Evolutionary conservation across 2,329 filamentous ascomycete species (phyloP), one percentile per base, ranked within the genome.

Genomic region (Xylariaceae sp.): DNA sequence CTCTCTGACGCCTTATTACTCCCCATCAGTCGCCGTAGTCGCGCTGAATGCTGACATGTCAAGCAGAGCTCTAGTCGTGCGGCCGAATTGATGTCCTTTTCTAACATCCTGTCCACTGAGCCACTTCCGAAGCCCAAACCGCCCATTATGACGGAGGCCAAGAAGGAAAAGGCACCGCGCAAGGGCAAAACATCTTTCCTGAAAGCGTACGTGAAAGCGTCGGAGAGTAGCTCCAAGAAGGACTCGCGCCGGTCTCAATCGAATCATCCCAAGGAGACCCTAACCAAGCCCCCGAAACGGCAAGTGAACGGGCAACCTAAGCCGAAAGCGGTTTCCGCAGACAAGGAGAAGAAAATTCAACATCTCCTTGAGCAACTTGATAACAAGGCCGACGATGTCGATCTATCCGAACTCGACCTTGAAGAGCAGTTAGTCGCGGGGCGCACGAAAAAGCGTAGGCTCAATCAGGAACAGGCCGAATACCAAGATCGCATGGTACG

Each of bases 71-170:
- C 88, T 1, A 86, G 84, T 66, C 86, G 92, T 72, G 81, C 87
- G 47, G 87, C 88, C 60, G 89, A 96, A 72, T 89, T 92, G 56
- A 97, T 97, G 92, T 94, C 92, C 4, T 94, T 97, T 71, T 94
- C 91, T 65, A 97, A 92, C 72, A 95, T 97, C 61, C 86, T 97
- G 49, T 93, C 91, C 3, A 92, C 89, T 57, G 87, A 91, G 58
- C 86, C 88, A 56, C 80, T 84, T 45, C 77, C 80, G 2, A 80
- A 80, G 62, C 79, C 82, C 6, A 81, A 72, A 54, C 65, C 70
- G 6, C 67, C 70, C 30, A 69, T 73, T 64, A 73, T 74, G 66
- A 59, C 70, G 42, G 75, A 77, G 59, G 42, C 57, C 1, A 73
- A 75, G 51, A 76, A 75, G 58, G 67, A 72, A 55, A 72, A 72